Evolutionary conservation across 768 basidiomycete species (phyloP).

Genomic region (Trametopsis cervina): DNA sequence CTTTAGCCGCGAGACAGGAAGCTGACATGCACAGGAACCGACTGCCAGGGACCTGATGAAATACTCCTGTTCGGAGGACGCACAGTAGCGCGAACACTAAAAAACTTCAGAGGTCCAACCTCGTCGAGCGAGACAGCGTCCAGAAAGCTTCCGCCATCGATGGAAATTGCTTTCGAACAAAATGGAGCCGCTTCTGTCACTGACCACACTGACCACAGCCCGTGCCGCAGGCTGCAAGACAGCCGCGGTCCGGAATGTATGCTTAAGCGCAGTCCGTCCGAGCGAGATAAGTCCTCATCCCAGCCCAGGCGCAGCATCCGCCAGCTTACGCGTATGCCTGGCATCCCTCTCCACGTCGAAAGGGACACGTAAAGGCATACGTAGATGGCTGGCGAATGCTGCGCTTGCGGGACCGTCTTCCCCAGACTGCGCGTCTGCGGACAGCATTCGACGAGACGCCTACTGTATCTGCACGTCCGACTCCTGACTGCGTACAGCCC

Average conservation of each 20-base stretch:
- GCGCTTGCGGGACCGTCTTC: conserved; percentile 9
- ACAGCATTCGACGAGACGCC: neutral
- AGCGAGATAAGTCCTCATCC: neutral
- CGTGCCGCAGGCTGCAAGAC: conserved; percentile 2
- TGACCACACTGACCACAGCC: neutral
- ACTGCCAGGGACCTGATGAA: too few relatives aligned
- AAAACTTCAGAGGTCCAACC: too few relatives aligned
- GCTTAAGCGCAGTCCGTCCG: neutral
- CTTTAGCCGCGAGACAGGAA: too few relatives aligned
- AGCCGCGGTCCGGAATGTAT: neutral
- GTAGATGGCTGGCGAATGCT: conserved; percentile 2
- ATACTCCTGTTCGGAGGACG: too few relatives aligned
- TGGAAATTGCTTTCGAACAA: neutral
- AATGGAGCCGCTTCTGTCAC: neutral
- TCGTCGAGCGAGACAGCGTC: neutral
- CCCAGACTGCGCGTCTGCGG: neutral
- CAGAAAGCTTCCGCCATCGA: neutral
- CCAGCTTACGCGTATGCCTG: conserved; percentile 12
- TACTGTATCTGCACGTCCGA: neutral
- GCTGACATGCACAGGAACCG: too few relatives aligned
- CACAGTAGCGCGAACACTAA: too few relatives aligned
- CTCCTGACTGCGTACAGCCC: neutral
- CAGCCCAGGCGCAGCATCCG: conserved; percentile 6
- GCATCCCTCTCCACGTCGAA: neutral
- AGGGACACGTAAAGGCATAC: neutral